Evolutionary conservation across 2,329 filamentous ascomycete species (phyloP).

Genomic region (Apiospora malaysiana): DNA sequence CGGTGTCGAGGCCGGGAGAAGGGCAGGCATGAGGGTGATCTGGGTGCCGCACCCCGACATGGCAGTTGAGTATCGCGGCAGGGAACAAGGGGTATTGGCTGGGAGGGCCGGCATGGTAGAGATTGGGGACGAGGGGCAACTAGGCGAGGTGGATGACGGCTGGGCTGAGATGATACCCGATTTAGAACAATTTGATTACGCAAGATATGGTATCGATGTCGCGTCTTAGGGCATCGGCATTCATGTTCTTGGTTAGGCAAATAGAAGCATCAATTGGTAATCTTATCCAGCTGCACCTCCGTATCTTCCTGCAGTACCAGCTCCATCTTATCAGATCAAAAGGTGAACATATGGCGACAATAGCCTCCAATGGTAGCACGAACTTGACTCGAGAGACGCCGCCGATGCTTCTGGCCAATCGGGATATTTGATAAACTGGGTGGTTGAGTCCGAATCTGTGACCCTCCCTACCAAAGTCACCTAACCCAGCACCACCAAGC

Average conservation of each 20-base stretch:
- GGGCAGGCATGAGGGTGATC: constrained; percentile 75
- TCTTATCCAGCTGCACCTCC: too few species aligned
- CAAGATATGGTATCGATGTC: constrained; percentile 41
- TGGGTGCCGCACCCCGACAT: constrained; percentile 73
- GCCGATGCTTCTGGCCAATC: background rate
- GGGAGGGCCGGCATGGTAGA: constrained; percentile 36
- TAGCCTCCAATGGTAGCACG: too few species aligned
- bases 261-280: too few species aligned
- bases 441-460: background rate
- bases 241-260: too few species aligned
- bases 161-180: constrained; percentile 44
- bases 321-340: too few species aligned
- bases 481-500: background rate
- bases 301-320: too few species aligned
- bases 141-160: constrained; percentile 44
- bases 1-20: constrained; percentile 72
- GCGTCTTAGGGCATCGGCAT: background rate
- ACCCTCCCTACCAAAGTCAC: background rate
- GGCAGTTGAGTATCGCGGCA: constrained; percentile 41
- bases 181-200: constrained; percentile 45
- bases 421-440: background rate
- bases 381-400: background rate
- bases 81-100: constrained; percentile 38
- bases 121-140: constrained; percentile 39
- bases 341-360: too few species aligned